Conservation (phyloP, 1,284 basidiomycete species). For the Puccinia novopanici region DNA sequence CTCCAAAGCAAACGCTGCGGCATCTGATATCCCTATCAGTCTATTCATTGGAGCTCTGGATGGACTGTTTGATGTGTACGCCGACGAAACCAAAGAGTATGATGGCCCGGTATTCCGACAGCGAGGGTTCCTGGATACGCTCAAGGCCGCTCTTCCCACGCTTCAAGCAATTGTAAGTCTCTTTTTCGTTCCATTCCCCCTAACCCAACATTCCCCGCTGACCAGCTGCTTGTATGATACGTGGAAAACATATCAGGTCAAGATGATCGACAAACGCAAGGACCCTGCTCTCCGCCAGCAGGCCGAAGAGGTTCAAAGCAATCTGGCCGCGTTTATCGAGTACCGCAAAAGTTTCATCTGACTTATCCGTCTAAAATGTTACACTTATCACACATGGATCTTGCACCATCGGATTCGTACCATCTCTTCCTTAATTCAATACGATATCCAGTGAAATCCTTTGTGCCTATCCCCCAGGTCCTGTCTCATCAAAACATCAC, state of each 20-base stretch:
- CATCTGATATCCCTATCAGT: not conserved
- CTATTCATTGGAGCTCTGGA: constrained; percentile 31
- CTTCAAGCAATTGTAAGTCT: constrained; percentile 28
- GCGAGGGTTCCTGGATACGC: constrained; percentile 2
- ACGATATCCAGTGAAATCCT: too few relatives aligned
- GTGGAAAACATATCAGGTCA: constrained; percentile 8
- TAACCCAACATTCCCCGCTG: not conserved
- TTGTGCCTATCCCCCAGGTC: too few relatives aligned
- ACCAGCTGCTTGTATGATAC: not conserved
- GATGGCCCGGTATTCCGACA: constrained; percentile 35
- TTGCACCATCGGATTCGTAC: too few relatives aligned
- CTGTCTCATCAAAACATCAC: too few relatives aligned
- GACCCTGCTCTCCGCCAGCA: constrained; percentile 8
- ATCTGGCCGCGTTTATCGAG: constrained; percentile 36
- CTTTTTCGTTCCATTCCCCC: not conserved
- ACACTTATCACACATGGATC: too few relatives aligned
- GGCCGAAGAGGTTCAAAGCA: constrained; percentile 25
- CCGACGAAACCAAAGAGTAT: constrained; percentile 25
- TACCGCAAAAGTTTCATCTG: constrained; percentile 26
- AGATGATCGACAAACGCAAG: constrained; percentile 47
- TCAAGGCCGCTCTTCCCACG: constrained; percentile 1
- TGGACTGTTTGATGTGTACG: constrained; percentile 40
- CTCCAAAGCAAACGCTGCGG: not conserved
- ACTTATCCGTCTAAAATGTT: not conserved
- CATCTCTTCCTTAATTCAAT: too few relatives aligned